phyloP scores from a whole-genome alignment of 2,329 filamentous ascomycete genomes.

The Hypoxylon sp. region DNA sequence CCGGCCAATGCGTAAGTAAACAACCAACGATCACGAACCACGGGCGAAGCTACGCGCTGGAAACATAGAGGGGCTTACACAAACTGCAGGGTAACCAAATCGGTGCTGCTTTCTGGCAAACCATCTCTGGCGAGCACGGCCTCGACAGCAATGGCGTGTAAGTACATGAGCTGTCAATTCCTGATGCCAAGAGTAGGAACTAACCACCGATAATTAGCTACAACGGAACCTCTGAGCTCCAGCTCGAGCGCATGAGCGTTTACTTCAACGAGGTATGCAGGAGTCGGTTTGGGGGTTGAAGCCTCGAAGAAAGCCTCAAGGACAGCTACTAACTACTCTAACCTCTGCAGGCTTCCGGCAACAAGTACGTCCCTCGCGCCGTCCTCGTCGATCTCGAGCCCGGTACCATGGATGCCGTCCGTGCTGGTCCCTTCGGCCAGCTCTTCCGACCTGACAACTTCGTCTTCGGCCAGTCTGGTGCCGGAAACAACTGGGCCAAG shows the following conservation, averaged over 20 bases:
- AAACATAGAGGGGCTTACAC: conserved; percentile 52
- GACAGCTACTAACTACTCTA: conserved; percentile 38
- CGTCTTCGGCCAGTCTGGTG: conserved; percentile 99
- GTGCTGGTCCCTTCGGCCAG: conserved; percentile 96
- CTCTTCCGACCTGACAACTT: conserved; percentile 99
- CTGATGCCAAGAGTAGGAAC: conserved; percentile 32
- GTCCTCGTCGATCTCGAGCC: conserved; percentile 99
- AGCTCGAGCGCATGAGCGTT: conserved; percentile 99
- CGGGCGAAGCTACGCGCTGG: conserved; percentile 46
- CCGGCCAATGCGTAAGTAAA: conserved; percentile 94
- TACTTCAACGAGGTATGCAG: conserved; percentile 86
- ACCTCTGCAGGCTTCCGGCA: conserved; percentile 81
- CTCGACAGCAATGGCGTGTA: conserved; percentile 98
- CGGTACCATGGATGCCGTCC: conserved; percentile 99
- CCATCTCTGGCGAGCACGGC: conserved; percentile 91
- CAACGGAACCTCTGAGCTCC: conserved; percentile 97
- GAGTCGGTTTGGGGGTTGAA: background rate
- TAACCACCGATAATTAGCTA: conserved; percentile 72
- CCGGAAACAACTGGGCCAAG: conserved; percentile 99
- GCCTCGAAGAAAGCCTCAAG: conserved; percentile 16
- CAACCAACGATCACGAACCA: conserved; percentile 41
- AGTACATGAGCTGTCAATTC: conserved; percentile 59
- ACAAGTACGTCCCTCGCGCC: conserved; percentile 99
- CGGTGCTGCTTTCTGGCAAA: conserved; percentile 99
- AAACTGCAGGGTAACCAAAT: conserved; percentile 95